Evolutionary conservation across 1,139 yeast species (phyloP).

Genomic region (Casaregolazyma lundiana): DNA sequence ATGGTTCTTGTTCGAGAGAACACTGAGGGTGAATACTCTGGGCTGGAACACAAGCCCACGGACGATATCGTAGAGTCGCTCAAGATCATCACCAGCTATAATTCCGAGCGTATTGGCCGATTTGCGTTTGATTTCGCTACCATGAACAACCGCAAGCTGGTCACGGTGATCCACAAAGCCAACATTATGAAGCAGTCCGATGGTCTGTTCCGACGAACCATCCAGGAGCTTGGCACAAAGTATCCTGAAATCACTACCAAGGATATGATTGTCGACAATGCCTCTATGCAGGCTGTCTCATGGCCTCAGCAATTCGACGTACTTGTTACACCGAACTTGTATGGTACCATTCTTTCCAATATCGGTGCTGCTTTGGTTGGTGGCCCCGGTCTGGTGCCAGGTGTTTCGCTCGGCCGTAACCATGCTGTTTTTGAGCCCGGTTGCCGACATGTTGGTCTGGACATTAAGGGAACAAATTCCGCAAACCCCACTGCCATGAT

Average conservation of each 20-base stretch:
- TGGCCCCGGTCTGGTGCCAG: slow-evolving; percentile 98
- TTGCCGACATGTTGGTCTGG: slow-evolving; percentile 98
- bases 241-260: slow-evolving; percentile 80
- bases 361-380: slow-evolving; percentile 98
- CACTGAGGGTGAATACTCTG: slow-evolving; percentile 98
- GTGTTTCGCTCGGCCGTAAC: slow-evolving; percentile 97
- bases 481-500: slow-evolving; percentile 99
- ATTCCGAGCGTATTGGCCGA: slow-evolving; percentile 95
- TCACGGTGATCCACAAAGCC: slow-evolving; percentile 98
- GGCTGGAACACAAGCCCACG: slow-evolving; percentile 94
- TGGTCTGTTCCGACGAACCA: slow-evolving; percentile 94
- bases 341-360: slow-evolving; percentile 95
- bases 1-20: slow-evolving; percentile 95
- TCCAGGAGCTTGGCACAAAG: slow-evolving; percentile 83
- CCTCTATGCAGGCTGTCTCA: slow-evolving; percentile 99
- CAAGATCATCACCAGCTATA: slow-evolving; percentile 89
- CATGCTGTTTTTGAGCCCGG: slow-evolving; percentile 99
- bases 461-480: slow-evolving; percentile 86
- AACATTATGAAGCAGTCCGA: slow-evolving; percentile 99
- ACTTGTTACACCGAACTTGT: slow-evolving; percentile 94
- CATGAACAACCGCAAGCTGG: slow-evolving; percentile 86
- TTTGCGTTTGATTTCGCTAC: slow-evolving; percentile 95
- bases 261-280: slow-evolving; percentile 97
- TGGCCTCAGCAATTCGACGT: slow-evolving; percentile 98
- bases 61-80: slow-evolving; percentile 97